Evolutionary conservation across 23 red algal genomes (phyloP), one percentile per base, ranked within the genome.

Genomic region (Gracilaria gracilis): DNA sequence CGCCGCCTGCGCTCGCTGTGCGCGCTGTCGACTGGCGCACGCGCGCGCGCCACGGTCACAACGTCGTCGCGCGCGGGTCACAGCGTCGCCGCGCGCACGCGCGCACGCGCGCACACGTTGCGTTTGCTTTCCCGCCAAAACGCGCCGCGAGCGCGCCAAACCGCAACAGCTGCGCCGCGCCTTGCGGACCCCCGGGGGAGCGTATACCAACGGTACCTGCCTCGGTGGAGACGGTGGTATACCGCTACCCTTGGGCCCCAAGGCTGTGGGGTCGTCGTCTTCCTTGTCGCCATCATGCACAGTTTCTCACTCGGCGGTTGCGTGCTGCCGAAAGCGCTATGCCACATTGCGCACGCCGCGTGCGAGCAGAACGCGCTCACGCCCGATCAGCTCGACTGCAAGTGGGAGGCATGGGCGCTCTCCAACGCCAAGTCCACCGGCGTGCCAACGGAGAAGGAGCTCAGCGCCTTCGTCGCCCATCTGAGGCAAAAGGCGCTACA

Each of bases 331-430:
- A 23, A 0, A 40, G 38, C 72, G 39, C 72, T 49, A 8, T 4
- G 40, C 72, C 42, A 25, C 40, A 50, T 50, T 20, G 87, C 87
- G 29, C 71, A 20, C 70, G 13, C 72, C 76, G n/a, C 71, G 16
- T 90, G 87, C 64, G 29, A 42, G 14, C 27, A 80, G 35, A 14
- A 7, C 87, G 54, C 71, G 21, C 19, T 90, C 32, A 51, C 87
- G 35, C 29, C 71, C 71, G 49, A 64, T 12, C 71, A 90, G 36
- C 76, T 90, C 7, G 76, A 81, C 59, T 66, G 57, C 71, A 90
- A 90, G 54, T 90, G 87, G 87, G 87, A 90, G 73, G 87, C 87
- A 16, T 90, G 87, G 87, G 87, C 87, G 48, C 64, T 90, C 24
- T 13, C 53, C 75, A 47, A 80, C 64, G n/a, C 27, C 87, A 55